Evolutionary conservation across 2,329 filamentous ascomycete genomes (phyloP), one percentile per base, ranked within the genome.

Genomic region (Pyrenophora teres): DNA sequence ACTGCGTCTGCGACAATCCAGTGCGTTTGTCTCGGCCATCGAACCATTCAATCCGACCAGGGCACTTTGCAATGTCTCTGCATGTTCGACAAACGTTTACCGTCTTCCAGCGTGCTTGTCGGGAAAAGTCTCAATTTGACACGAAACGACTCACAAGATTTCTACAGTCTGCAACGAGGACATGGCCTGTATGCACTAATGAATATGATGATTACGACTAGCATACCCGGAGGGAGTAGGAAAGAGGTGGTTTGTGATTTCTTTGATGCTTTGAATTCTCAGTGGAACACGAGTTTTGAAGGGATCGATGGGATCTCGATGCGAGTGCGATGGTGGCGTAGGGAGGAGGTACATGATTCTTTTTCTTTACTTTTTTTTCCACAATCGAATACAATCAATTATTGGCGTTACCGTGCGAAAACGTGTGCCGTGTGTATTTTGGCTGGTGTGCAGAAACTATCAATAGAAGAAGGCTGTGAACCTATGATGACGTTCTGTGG

Each of bases 121-220:
- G 50, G 55, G 36, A 56, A 62, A 63, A 59, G 63, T 63, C 58
- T 60, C 63, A 66, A 45, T 54, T 65, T 65, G 70, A 69, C 67
- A 62, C 60, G 55, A 60, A 39, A 64, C 56, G 58, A 66, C 40
- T 59, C 63, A 67, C 59, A 51, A 66, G 61, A 61, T 52, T 61
- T 58, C 54, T 47, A 65, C 56, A 50, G 57, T 57, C 58, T 52
- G 55, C 53, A 47, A 59, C 56, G 50, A 56, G 46, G 50, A 55
- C 23, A 63, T 42, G 59, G 60, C 54, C 55, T 52, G 50, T 49
- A 46, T 62, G 55, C 61, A 67, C 62, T 72, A 60, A 72, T 60
- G 69, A 71, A 59, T 63, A 61, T 69, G 55, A 73, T 47, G 68
- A 71, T 58, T 61, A 73, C 56, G 67, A 70, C 56, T 52, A 70